Evolutionary conservation across 768 basidiomycete species (phyloP), one percentile per base, ranked within the genome.

Genomic region (Nidularia sp.): DNA sequence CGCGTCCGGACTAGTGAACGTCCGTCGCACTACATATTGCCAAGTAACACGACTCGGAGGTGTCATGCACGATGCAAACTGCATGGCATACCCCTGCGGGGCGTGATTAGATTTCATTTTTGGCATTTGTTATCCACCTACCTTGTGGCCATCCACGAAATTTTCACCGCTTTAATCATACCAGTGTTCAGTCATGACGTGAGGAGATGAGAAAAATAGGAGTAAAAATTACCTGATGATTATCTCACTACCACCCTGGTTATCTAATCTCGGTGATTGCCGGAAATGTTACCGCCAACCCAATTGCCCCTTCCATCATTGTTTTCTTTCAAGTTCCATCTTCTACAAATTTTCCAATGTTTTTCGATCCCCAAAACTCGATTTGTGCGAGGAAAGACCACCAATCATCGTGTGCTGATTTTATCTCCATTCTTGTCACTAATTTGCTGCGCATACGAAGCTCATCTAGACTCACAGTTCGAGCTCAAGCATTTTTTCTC

Each of bases 201-300:
- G 22, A 52, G 34, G 47, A 47, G 53, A 52, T 49, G 53, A 34
- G 47, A 58, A 55, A 48, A 39, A 49, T 46, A 25, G 36, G 54
- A 34, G 39, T 12, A 41, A 41, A 41, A 41, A 15, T 4, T 3
- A 41, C 5, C 12, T 15, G 39, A 15, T 15, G 39, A 41, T 41
- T 41, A 41, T 41, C 39, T 41, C 10, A 41, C 5, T 12, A 41
- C 15, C 12, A 41, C 45, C 52, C 25, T 31, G 32, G 47, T 56
- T 57, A 65, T 64, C 59, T 63, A 64, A 65, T 65, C 61, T 18
- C 59, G 59, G 55, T 52, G 53, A 58, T 62, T 61, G 57, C 62
- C 57, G 53, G 22, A 53, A 54, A 45, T 55, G 53, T 58, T 50
- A 51, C 54, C 50, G 57, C 53, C 54, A 55, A 60, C 60, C 54